phyloP scores from a whole-genome alignment of 2,329 filamentous ascomycete genomes.

The Aspergillus niger region DNA sequence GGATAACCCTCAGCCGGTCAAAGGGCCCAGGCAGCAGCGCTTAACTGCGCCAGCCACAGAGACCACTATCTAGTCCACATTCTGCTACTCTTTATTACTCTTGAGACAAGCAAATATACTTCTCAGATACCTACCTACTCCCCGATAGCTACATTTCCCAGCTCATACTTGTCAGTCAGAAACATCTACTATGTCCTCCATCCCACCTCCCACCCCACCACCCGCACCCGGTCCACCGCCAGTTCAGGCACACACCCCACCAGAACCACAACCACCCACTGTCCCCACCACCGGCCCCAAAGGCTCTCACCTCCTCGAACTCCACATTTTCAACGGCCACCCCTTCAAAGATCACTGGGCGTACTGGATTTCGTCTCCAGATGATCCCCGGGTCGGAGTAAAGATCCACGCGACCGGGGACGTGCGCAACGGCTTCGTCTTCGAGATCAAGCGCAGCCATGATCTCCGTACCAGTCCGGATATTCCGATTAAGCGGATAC shows the following conservation, averaged over 20 bases:
- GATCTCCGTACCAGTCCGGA: constrained; percentile 20
- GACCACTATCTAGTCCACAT: too few species aligned
- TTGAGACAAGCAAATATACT: too few species aligned
- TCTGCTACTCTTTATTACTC: too few species aligned
- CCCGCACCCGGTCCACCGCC: neutral
- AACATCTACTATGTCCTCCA: neutral
- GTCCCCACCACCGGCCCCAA: neutral
- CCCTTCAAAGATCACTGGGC: constrained; percentile 44
- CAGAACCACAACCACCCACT: neutral
- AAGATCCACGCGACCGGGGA: constrained; percentile 36
- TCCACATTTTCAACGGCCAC: constrained; percentile 34
- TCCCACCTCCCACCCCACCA: neutral
- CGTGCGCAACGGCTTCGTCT: constrained; percentile 34
- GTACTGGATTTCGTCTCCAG: constrained; percentile 30
- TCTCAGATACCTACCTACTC: too few species aligned
- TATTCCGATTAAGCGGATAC: constrained; percentile 25
- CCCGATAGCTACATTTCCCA: too few species aligned
- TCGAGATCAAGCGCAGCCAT: constrained; percentile 34
- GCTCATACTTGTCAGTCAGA: too few species aligned
- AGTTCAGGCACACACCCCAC: neutral
- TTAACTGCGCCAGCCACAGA: too few species aligned
- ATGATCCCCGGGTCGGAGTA: constrained; percentile 25
- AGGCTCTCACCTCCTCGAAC: constrained; percentile 29
- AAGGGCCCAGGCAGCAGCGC: too few species aligned
- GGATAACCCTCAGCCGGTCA: too few species aligned